Conservation (phyloP, 2,329 filamentous ascomycete species). For the Penicillium sclerotigenum region DNA sequence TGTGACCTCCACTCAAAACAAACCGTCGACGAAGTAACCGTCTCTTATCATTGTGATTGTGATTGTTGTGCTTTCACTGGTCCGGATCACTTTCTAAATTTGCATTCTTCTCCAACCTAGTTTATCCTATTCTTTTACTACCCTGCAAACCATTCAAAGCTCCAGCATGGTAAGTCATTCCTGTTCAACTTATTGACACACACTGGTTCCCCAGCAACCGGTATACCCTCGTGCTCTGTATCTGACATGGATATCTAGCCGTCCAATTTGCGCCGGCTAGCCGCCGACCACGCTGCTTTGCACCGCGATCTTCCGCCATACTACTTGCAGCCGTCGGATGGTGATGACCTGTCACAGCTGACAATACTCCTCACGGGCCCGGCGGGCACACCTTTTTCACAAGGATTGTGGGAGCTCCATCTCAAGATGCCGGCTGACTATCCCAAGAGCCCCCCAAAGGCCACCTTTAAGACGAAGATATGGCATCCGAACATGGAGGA, state of each 20-base stretch:
- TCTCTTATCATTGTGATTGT: constrained; percentile 12
- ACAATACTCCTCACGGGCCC: constrained; percentile 59
- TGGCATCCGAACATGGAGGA: constrained; percentile 66
- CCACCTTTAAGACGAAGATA: constrained; percentile 58
- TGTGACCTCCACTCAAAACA: constrained; percentile 16
- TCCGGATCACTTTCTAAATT: not conserved
- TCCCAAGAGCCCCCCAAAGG: constrained; percentile 50
- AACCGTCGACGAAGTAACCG: constrained; percentile 24
- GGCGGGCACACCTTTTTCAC: constrained; percentile 57
- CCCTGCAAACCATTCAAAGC: not conserved
- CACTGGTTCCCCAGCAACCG: constrained; percentile 4
- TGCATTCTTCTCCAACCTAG: not conserved
- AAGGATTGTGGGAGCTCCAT: constrained; percentile 59
- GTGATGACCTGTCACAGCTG: constrained; percentile 57
- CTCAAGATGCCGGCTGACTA: constrained; percentile 60
- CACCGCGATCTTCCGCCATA: constrained; percentile 58
- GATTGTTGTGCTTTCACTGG: not conserved
- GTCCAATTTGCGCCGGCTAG: constrained; percentile 54
- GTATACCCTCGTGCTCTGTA: not conserved
- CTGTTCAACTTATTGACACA: not conserved
- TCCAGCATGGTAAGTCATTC: constrained; percentile 20
- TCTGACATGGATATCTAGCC: constrained; percentile 24
- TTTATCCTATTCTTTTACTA: not conserved
- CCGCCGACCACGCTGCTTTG: constrained; percentile 57
- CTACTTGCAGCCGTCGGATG: constrained; percentile 55